Base-by-base conservation (phyloP, 2,329 filamentous ascomycete genomes). In the Aureobasidium subglaciale region DNA sequence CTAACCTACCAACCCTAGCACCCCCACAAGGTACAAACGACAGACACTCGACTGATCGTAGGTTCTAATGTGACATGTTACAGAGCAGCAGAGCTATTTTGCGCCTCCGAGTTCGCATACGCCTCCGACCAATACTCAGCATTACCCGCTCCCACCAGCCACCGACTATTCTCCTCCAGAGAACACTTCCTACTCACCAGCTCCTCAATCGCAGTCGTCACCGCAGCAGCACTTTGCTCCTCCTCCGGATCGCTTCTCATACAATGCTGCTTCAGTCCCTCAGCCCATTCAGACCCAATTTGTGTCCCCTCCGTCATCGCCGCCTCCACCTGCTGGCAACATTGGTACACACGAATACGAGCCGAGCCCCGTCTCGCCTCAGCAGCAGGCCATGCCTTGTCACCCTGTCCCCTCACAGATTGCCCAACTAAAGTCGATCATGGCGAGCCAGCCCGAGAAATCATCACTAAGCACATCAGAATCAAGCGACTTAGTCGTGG, bases 361-460 rank as follows among this genome's bases (percentile, higher is more conserved):
- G 13, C 30, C 38, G 25, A 55, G 40, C 54, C 24, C 56, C 35
- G 57, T 57, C 37, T 48, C 54, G 55, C 38, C 56, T 45, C 61
- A 4, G 59, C 63, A 64, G 61, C 63, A 65, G 61, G 15, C 66
- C 25, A 58, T 67, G n/a, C 64, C 68, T 55, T 59, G 67, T 66
- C 61, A 73, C 62, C 56, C 70, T 58, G 59, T 65, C 58, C 71
- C 72, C 45, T 71, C 71, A 13, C 64, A 22, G 50, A 59, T 52
- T 57, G 57, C 57, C 27, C 61, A 65, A 56, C 68, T 65, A n/a
- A 61, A 63, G 32, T 61, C 64, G 45, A 69, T 70, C 40, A 64
- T 64, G 59, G 37, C 27, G 18, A 54, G 42, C n/a, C 38, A 54
- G 38, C 18, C 29, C n/a, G 37, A 10, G 5, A 42, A 38, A 43